Base-by-base conservation (phyloP, 2,329 filamentous ascomycete genomes). In the Colletotrichum godetiae region DNA sequence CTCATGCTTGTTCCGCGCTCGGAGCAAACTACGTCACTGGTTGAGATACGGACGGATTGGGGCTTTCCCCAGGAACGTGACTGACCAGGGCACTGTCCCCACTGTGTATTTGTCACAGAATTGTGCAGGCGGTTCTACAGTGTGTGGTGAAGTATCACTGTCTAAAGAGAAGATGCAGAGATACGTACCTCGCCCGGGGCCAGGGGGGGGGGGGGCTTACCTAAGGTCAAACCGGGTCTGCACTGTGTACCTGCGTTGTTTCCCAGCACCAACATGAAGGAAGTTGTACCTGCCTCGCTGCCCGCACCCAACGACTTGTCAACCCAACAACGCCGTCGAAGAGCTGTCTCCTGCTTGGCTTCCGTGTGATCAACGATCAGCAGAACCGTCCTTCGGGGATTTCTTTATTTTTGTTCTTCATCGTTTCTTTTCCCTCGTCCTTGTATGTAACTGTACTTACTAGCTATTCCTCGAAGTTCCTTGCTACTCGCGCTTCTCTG, bases 301-400 rank as follows among this genome's bases (percentile, higher is more conserved):
- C 27, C 27, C 27, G 56, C 57, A 59, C 37, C 60, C 67, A 22
- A 58, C 24, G 55, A 35, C 67, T 65, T 42, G 37, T 57, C 42
- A 67, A 55, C 56, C 56, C 63, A 72, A 66, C 68, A 55, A 64
- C 57, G 58, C 69, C 64, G 64, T 72, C 69, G 69, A 69, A 69
- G 66, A 60, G 68, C 59, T 55, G 59, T 60, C 53, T 61, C 19
- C n/a, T 58, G 64, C 42, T 68, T 63, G 58, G 66, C 65, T 72
- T 60, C 70, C 59, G 66, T 62, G 69, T 64, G 60, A 73, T 66
- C 70, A 70, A 52, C 60, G 56, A 73, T 73, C 53, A 68, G 63
- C 69, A 72, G 52, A 68, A 68, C 37, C 29, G 42, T 49, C 42
- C 19, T 24, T 55, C 53, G 66, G 66, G 66, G 66, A 60, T 56